These are phyloP conservation scores for Tetradesmus obliquus DNA, from an alignment of 139 green algal species.

Conservation along the genomic window DNA sequence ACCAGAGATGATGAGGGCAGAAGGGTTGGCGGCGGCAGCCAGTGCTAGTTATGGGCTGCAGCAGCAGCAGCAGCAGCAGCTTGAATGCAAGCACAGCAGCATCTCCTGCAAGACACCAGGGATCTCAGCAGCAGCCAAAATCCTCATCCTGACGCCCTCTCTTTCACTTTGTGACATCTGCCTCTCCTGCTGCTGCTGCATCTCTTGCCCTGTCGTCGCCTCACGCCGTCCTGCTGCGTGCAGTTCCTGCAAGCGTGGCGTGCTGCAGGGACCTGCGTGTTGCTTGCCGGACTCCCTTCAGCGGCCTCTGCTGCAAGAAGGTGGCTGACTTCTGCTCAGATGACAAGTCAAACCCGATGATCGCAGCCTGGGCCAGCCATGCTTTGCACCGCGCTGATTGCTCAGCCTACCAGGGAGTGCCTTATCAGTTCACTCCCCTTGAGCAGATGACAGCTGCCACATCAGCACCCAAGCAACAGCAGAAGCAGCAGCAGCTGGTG, in stretches of 20 bases:
- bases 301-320: slow-evolving; percentile 40
- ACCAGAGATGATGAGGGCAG: no score
- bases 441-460: background rate
- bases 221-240: no score
- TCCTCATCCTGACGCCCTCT: no score
- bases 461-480: background rate
- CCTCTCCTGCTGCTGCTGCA: background rate
- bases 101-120: background rate
- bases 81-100: background rate
- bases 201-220: background rate
- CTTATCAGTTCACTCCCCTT: slow-evolving; percentile 16
- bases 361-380: slow-evolving; percentile 25
- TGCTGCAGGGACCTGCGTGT: slow-evolving; percentile 44
- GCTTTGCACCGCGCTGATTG: slow-evolving; percentile 39
- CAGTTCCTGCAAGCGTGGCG: background rate
- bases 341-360: background rate
- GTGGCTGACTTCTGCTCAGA: slow-evolving; percentile 39
- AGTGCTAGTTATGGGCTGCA: background rate
- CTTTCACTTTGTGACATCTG: background rate
- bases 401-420: slow-evolving; percentile 22
- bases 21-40: no score
- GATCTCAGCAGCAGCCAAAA: no score
- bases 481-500: background rate
- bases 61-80: background rate
- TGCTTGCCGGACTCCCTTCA: slow-evolving; percentile 43